Evolutionary conservation across 352 stramenopile genomes (phyloP), one percentile per base, ranked within the genome.

Genomic region (Phytophthora pinifolia): DNA sequence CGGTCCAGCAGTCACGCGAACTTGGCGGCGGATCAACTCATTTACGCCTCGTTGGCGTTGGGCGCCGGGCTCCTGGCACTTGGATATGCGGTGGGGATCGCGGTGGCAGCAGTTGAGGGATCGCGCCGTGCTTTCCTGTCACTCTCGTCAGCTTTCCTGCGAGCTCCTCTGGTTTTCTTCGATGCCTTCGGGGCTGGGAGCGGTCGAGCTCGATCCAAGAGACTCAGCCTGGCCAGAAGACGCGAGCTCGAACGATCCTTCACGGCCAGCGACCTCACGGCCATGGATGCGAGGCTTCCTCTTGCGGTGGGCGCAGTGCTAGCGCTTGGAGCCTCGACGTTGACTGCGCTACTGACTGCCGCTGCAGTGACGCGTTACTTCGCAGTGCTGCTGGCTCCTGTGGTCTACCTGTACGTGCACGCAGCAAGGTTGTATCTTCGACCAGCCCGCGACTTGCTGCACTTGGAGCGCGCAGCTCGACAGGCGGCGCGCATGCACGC

Each of bases 111-210:
- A 29, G 67, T 94, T 37, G 71, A 72, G 9, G 79, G 72, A 46
- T 74, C 81, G 7, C 70, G 76, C 30, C 65, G 69, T 48, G 64
- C 98, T 2, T 97, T 98, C 62, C 67, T 98, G 47, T 65, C 83
- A 32, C 72, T 98, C 35, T 88, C 89, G 18, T 68, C 74, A 8
- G 83, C 84, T 20, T 87, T 98, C 29, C 65, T 98, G 25, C 64
- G 76, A 20, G 92, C 94, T 13, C 92, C 91, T n/a, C 84, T 98
- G 62, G 60, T 79, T 20, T 98, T 98, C 67, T 98, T 98, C 65
- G 92, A 98, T 72, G 90, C 86, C 7, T 97, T 89, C 15, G 90
- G 88, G 8, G 36, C 54, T 53, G 62, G 67, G 0, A 71, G 59
- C 43, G 67, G 64, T 39, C 36, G 55, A 43, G 31, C 54, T n/a